phyloP scores from a whole-genome alignment of 2,329 filamentous ascomycete genomes.

The Cladosporium sp. region DNA sequence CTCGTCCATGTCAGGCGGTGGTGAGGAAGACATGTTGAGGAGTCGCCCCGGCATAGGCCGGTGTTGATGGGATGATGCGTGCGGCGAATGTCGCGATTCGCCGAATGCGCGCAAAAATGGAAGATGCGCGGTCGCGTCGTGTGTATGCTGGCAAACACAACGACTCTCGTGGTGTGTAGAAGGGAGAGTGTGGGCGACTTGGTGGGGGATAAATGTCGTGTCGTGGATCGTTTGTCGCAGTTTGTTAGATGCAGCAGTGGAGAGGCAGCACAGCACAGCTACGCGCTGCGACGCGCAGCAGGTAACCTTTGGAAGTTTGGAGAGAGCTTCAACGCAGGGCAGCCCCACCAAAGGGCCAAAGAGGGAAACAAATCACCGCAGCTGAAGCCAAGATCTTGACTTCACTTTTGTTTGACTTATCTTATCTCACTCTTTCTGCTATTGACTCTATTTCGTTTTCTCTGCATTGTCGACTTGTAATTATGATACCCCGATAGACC shows the following conservation, averaged over 20 bases:
- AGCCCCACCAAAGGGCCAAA: no score
- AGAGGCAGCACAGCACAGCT: no score
- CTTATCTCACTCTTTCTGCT: not conserved
- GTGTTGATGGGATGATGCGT: not conserved
- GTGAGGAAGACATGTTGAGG: constrained; percentile 19
- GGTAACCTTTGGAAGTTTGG: no score
- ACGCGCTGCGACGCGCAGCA: no score
- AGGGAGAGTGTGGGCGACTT: not conserved
- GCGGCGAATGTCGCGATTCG: constrained; percentile 6
- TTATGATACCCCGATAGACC: constrained; percentile 22
- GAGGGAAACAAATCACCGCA: no score
- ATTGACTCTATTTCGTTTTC: not conserved
- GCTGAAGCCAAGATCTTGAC: no score
- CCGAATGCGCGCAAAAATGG: not conserved
- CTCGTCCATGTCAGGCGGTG: constrained; percentile 27
- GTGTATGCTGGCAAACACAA: not conserved
- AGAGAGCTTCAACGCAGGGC: no score
- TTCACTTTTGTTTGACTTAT: no score
- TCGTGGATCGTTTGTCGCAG: not conserved
- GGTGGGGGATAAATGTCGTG: not conserved
- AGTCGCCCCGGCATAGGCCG: constrained; percentile 17
- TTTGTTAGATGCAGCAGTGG: no score
- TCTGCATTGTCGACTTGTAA: not conserved
- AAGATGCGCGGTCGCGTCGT: not conserved
- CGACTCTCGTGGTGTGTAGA: not conserved